Evolutionary conservation across 495 filamentous ascomycete species (phyloP).

Genomic region (Lophiostoma macrostomum): DNA sequence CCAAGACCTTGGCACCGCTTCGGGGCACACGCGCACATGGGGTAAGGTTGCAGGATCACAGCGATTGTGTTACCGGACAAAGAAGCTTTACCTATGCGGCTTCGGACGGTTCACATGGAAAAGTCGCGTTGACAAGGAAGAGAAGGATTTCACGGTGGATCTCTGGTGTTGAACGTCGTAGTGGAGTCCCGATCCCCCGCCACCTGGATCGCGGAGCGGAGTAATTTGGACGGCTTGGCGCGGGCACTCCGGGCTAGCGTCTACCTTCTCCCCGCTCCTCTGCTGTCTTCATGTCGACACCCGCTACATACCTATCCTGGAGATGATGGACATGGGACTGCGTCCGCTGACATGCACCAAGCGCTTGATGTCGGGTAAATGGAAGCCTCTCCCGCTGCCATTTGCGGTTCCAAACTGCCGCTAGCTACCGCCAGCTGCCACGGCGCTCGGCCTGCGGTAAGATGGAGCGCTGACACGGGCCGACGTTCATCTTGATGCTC

Average conservation of each 20-base stretch:
- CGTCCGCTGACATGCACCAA: slow-evolving; percentile 7
- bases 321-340: background rate
- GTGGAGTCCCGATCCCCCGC: background rate
- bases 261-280: background rate
- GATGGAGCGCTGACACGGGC: too few relatives aligned
- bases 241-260: background rate
- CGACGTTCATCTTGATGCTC: too few relatives aligned
- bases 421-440: too few relatives aligned
- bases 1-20: slow-evolving; percentile 30
- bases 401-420: slow-evolving; percentile 14
- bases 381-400: slow-evolving; percentile 7
- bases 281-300: background rate
- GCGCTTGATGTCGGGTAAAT: slow-evolving; percentile 20
- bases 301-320: background rate
- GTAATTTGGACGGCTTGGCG: slow-evolving; percentile 10
- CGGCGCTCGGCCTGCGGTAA: slow-evolving; percentile 9
- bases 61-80: slow-evolving; percentile 5
- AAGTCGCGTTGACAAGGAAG: background rate
- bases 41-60: slow-evolving; percentile 12
- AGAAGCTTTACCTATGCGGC: slow-evolving; percentile 14
- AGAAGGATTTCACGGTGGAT: slow-evolving; percentile 1
- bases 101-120: background rate
- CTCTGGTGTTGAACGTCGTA: slow-evolving; percentile 3
- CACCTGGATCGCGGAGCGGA: slow-evolving; percentile 19
- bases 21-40: background rate